These are phyloP conservation scores for Rhodotorula sp. DNA, from an alignment of 1,284 basidiomycete genomes.

Conservation along the genomic window DNA sequence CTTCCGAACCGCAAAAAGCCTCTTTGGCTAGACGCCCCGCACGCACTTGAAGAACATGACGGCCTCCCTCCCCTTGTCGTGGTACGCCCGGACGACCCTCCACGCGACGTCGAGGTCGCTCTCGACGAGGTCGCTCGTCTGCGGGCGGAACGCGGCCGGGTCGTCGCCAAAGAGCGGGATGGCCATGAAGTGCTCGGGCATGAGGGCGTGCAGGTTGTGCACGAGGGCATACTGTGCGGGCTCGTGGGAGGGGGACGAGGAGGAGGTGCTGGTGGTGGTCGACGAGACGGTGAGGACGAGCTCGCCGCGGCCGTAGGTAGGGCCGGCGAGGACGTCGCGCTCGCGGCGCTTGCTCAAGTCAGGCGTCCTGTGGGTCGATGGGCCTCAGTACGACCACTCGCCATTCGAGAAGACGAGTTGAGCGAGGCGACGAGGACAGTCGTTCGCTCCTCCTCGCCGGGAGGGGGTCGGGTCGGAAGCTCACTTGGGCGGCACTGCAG, in stretches of 20 bases:
- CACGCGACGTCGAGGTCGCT: slow-evolving; percentile 20
- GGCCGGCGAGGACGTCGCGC: slow-evolving; percentile 26
- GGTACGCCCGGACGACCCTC: slow-evolving; percentile 21
- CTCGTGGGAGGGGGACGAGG: neutral
- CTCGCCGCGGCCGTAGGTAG: slow-evolving; percentile 23
- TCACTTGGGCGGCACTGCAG: slow-evolving; percentile 19
- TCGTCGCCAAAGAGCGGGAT: slow-evolving; percentile 18
- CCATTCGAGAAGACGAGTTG: too few species aligned
- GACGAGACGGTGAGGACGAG: slow-evolving; percentile 10
- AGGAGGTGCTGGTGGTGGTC: neutral
- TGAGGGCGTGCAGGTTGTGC: slow-evolving; percentile 31
- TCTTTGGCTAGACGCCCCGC: too few species aligned
- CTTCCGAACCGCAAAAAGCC: too few species aligned
- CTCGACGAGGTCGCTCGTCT: slow-evolving; percentile 19
- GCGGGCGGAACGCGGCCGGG: slow-evolving; percentile 19
- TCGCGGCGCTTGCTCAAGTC: slow-evolving; percentile 15
- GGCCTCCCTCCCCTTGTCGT: slow-evolving; percentile 4
- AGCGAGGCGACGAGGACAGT: too few species aligned
- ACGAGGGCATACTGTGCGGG: slow-evolving; percentile 22
- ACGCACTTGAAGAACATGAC: slow-evolving; percentile 36
- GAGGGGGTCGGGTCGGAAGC: neutral
- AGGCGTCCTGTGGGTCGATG: slow-evolving; percentile 14
- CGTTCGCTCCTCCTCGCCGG: too few species aligned
- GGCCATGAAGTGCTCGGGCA: slow-evolving; percentile 23
- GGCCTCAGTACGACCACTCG: too few species aligned